Base-by-base conservation (phyloP, 495 filamentous ascomycete genomes). In the Amphirosellinia nigrospora region DNA sequence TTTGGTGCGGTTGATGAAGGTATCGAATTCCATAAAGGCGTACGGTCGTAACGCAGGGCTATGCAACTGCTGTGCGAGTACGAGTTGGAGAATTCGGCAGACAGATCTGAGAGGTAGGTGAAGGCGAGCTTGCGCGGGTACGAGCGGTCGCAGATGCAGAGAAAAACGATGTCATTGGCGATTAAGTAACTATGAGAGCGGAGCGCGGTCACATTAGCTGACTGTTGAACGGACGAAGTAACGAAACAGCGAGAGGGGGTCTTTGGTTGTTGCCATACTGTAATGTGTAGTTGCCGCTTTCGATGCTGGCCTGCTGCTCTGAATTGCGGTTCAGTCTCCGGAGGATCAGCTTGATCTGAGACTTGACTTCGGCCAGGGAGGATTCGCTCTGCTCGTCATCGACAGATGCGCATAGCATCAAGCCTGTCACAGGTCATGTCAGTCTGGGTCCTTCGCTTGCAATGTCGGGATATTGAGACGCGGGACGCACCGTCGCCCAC, bases 71-170 rank as follows among this genome's bases (percentile, higher is more conserved):
- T 84, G 76, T 30, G 86, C 39, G 88, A 84, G 85, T 99, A 96
- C 52, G 91, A 93, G 65, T 90, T 96, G 71, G 89, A 89, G 86
- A 99, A 99, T 83, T 99, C 96, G 74, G 88, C 87, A 56, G 90
- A 87, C 61, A 98, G 87, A 84, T 99, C 96, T 62, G 91, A 90
- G 43, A 99, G 94, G 88, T 98, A 99, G 62, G 96, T 98, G 83
- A 98, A 98, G 73, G 96, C 96, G 36, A 99, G 91, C 80, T 99
- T 98, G 76, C 96, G 95, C 48, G 96, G 96, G 84, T 98, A 99
- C 34, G 93, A 92, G 53, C 88, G 86, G 79, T 98, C 94, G 85
- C 91, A 93, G 77, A 99, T 94, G 82, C 92, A 93, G 69, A 98
- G 85, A 85, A 95, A 99, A 84, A 93, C 90, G 75, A 98, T 83